Evolutionary conservation across 495 filamentous ascomycete genomes (phyloP), one percentile per base, ranked within the genome.

Genomic region (Xylaria acuta): DNA sequence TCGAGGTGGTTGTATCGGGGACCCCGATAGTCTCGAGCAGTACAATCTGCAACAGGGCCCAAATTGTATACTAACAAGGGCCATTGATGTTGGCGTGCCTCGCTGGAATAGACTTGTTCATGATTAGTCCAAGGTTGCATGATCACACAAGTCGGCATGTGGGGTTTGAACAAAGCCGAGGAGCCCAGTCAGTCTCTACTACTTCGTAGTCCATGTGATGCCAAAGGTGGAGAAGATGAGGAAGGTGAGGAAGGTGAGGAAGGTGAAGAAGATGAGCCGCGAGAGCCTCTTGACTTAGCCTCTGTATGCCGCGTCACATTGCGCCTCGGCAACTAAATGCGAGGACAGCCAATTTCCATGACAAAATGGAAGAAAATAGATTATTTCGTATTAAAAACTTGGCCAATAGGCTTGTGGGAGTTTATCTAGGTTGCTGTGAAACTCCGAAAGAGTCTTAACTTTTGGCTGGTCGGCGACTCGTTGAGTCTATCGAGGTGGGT

Each of bases 21-120:
- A 67, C 30, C 40, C 64, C 20, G 12, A 32, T 27, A 36, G 64
- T 25, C 32, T 53, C 7, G 16, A 67, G 45, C 3, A 53, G 20
- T 53, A 53, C 8, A n/a, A 53, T 67, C 64, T 67, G 45, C 64
- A 67, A 53, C 47, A 67, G 20, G 64, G 64, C 20, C 45, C 7
- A 12, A 45, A 22, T 51, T 67, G 30, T 40, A 38, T 20, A 53
- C 18, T 53, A 34, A 47, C 40, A 67, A 67, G 25, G 14, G 16
- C 41, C 7, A 49, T 49, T 30, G 40, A 36, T 47, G 27, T 32
- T 36, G 63, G 41, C 63, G 30, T 65, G 41, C 40, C 41, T 47
- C 43, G 40, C 40, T 49, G 9, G 38, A 32, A 49, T 47, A n/a
- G n/a, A 25, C 30, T 67, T 40, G 64, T 51, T 53, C 40, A 36